Base-by-base conservation (phyloP, 257 asterid species). In the Knoxia roxburghii region DNA sequence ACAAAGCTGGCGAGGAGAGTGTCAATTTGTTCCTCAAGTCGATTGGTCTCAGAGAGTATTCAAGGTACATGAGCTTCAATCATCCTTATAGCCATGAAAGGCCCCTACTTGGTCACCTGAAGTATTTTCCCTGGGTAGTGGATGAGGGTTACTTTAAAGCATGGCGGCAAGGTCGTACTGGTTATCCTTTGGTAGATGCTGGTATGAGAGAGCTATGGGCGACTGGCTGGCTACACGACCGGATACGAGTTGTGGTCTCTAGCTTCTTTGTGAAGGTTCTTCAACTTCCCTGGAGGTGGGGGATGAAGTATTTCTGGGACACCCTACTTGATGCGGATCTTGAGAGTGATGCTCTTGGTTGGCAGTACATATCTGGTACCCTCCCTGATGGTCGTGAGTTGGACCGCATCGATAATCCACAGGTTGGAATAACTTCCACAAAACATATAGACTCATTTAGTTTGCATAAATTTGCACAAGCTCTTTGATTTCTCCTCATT, bases 151-250 rank as follows among this genome's bases (percentile, higher is more conserved):
- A 87, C 73, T 92, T 92, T 76, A 89, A 92, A 84, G 91, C 89
- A 37, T 89, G 97, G 98, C 75, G 97, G 67, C 98, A 89, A 73
- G 98, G 97, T 40, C 77, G 97, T 74, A 92, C 98, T 3, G 98
- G 98, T 43, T 92, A 92, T 76, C 97, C 97, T 32, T 73, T 89
- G 67, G 98, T 92, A 53, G 98, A 92, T 79, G 98, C 98, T 53
- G 97, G 98, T 39, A 92, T 92, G 97, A 82, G 97, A 73, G 97
- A 92, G 78, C 79, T 92, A 2, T 89, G 98, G 98, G 98, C 98
- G 53, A 86, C 97, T 9, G 97, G 97, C 14, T 92, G 98, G 97
- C 82, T 92, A 30, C 97, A 92, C 51, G 97, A 92, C 70, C 64
- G 97, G 79, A 92, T 92, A 73, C 80, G 98, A 5, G 96, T 87